These are phyloP conservation scores for Tetraselmis striata DNA, from an alignment of 139 green algal genomes.

Conservation along the genomic window DNA sequence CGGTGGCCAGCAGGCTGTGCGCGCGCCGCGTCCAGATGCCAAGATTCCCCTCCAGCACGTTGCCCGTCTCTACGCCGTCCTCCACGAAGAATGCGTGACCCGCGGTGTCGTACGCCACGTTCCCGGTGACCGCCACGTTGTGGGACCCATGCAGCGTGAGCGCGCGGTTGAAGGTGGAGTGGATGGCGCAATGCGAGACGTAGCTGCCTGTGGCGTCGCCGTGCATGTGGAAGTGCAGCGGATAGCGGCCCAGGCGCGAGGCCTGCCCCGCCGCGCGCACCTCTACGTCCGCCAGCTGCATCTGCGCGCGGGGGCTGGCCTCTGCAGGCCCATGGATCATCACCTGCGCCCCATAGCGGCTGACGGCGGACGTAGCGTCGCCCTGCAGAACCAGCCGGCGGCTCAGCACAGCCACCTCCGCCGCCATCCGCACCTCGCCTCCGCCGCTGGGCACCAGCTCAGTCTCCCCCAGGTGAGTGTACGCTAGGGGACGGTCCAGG, in stretches of 20 bases:
- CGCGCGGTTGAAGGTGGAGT: constrained; percentile 29
- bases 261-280: constrained; percentile 6
- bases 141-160: constrained; percentile 25
- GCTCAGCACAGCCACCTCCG: constrained; percentile 19
- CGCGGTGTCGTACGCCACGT: constrained; percentile 27
- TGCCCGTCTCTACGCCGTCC: constrained; percentile 36
- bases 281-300: constrained; percentile 6
- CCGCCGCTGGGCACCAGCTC: not conserved
- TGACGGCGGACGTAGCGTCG: not conserved
- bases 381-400: constrained; percentile 11
- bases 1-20: constrained; percentile 16
- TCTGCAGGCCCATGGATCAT: not conserved
- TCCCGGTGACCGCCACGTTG: constrained; percentile 12
- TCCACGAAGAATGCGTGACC: constrained; percentile 35
- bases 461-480: constrained; percentile 14
- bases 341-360: not conserved
- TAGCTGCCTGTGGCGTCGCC: constrained; percentile 7
- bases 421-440: constrained; percentile 10
- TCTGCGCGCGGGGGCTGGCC: no score
- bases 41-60: constrained; percentile 31
- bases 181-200: constrained; percentile 14
- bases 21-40: constrained; percentile 19
- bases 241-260: constrained; percentile 10
- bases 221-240: constrained; percentile 18
- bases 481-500: constrained; percentile 1